Evolutionary conservation across 257 asterid genomes (phyloP).

Genomic region (Perilla frutescens): DNA sequence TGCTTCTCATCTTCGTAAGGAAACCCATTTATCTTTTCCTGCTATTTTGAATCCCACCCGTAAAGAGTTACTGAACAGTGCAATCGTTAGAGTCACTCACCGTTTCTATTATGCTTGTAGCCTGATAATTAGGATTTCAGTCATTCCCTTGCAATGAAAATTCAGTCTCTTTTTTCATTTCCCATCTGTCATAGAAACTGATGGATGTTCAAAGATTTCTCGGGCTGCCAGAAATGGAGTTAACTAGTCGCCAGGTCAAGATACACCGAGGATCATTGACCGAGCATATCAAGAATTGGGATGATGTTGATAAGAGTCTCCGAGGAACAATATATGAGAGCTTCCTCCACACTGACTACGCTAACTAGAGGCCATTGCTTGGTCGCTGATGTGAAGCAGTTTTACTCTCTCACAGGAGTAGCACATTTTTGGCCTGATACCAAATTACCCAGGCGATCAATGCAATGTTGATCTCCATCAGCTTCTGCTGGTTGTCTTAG

Average conservation of each 20-base stretch:
- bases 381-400: not conserved
- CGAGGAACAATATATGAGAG: constrained; percentile 73
- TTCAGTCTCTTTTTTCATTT: constrained; percentile 14
- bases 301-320: constrained; percentile 62
- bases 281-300: constrained; percentile 84
- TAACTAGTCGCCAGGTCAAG: constrained; percentile 86
- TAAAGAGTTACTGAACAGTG: not conserved
- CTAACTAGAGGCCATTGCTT: constrained; percentile 25
- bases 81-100: not conserved
- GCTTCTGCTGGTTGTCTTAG: not conserved
- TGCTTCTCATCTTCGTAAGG: not conserved
- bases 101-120: not conserved
- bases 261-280: constrained; percentile 84
- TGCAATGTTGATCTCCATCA: constrained; percentile 36
- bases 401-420: constrained; percentile 21
- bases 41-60: not conserved
- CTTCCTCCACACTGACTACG: constrained; percentile 69
- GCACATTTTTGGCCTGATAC: constrained; percentile 18
- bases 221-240: constrained; percentile 64
- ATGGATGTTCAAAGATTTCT: constrained; percentile 72
- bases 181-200: constrained; percentile 59
- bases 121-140: not conserved
- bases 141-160: not conserved
- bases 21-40: not conserved
- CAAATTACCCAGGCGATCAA: constrained; percentile 36